Evolutionary conservation across 108 stramenopile genomes (phyloP).

Genomic region (Cylindrotheca fusiformis): DNA sequence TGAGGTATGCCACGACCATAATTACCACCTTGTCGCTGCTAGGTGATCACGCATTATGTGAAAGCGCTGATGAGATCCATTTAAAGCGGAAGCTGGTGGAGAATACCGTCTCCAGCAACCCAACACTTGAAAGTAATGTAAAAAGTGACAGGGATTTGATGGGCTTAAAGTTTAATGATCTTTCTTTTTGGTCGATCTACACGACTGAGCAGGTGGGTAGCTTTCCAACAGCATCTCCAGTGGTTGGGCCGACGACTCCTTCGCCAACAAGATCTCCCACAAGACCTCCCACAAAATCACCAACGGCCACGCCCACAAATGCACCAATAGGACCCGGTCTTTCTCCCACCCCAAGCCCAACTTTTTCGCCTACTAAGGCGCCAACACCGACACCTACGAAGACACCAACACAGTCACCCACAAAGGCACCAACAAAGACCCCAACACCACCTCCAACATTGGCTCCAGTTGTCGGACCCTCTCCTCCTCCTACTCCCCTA

Average conservation of each 20-base stretch:
- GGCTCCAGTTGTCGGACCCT: background rate
- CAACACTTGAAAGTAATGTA: too few relatives aligned
- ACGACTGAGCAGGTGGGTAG: background rate
- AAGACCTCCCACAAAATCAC: background rate
- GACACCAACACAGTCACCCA: background rate
- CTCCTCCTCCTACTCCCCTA: constrained; percentile 4
- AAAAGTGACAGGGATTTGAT: background rate
- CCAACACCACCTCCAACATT: constrained; percentile 4
- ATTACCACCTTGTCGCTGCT: too few relatives aligned
- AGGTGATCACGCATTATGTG: too few relatives aligned
- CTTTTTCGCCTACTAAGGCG: background rate
- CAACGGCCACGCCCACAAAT: background rate
- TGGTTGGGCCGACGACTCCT: background rate
- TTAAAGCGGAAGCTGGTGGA: too few relatives aligned
- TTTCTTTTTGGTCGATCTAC: background rate
- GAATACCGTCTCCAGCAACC: too few relatives aligned
- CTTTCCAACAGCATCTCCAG: background rate
- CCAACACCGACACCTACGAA: constrained; percentile 4
- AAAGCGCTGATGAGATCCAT: too few relatives aligned
- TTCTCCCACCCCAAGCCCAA: background rate
- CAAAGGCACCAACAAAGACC: background rate
- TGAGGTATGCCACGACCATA: too few relatives aligned
- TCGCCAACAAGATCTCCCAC: background rate
- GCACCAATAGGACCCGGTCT: background rate
- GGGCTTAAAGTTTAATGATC: background rate